Evolutionary conservation across 1,139 yeast genomes (phyloP).

Genomic region (Scheffersomyces lignicola): DNA sequence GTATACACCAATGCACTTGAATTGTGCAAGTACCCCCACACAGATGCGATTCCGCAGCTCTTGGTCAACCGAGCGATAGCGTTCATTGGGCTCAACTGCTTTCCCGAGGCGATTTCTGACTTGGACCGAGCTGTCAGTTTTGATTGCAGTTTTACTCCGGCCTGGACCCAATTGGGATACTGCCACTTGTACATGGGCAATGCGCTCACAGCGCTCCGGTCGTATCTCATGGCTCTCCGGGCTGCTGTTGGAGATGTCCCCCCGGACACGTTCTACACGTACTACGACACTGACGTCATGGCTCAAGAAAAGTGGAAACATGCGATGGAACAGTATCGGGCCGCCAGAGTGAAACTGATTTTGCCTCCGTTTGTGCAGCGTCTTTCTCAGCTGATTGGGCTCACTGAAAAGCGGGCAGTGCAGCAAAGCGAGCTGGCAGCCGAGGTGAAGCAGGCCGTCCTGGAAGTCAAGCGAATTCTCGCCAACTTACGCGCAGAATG

Average conservation of each 20-base stretch:
- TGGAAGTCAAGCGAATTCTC: constrained; percentile 29
- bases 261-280: constrained; percentile 27
- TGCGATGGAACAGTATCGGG: constrained; percentile 21
- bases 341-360: constrained; percentile 21
- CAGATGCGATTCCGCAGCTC: constrained; percentile 31
- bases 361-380: constrained; percentile 45
- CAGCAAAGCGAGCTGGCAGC: constrained; percentile 32
- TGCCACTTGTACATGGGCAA: constrained; percentile 46
- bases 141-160: constrained; percentile 40
- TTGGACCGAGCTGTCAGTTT: constrained; percentile 31
- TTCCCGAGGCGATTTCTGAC: constrained; percentile 42
- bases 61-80: constrained; percentile 45
- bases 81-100: constrained; percentile 44
- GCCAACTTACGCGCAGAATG: constrained; percentile 26
- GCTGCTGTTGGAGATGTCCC: constrained; percentile 32
- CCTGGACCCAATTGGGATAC: constrained; percentile 49
- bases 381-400: constrained; percentile 33
- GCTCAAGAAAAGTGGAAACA: too few species aligned
- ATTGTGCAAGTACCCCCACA: constrained; percentile 16
- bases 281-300: constrained; percentile 9
- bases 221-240: constrained; percentile 35
- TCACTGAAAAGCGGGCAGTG: constrained; percentile 42
- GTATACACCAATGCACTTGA: constrained; percentile 41
- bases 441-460: constrained; percentile 24
- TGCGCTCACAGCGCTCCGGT: constrained; percentile 32